These are phyloP conservation scores for Fusarium longipes DNA, from an alignment of 2,329 filamentous ascomycete species.

Conservation along the genomic window DNA sequence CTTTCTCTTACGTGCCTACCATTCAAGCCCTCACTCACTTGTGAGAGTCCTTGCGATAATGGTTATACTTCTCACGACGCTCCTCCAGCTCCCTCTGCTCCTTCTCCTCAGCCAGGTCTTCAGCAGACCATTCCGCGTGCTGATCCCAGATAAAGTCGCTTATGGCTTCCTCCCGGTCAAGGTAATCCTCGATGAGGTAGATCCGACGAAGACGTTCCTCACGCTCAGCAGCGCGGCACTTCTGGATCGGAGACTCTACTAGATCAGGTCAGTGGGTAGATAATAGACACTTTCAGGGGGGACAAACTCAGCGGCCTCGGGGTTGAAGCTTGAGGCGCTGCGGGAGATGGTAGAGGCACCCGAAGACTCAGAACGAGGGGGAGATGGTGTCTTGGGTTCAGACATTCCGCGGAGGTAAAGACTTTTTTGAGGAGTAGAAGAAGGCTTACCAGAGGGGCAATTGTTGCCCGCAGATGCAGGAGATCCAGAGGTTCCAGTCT, in stretches of 20 bases:
- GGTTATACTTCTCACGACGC: background rate
- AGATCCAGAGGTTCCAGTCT: too few relatives aligned
- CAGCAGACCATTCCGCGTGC: background rate
- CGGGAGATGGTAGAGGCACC: background rate
- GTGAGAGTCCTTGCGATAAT: background rate
- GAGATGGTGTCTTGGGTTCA: background rate
- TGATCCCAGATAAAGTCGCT: background rate
- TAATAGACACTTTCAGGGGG: background rate
- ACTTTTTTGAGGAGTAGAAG: background rate
- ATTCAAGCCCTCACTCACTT: background rate
- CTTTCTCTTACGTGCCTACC: too few relatives aligned
- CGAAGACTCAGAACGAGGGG: background rate
- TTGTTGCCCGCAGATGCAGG: background rate
- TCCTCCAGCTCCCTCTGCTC: background rate
- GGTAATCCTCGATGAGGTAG: background rate
- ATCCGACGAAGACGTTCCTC: background rate
- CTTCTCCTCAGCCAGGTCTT: background rate
- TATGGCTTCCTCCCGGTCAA: background rate
- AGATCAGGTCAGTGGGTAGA: background rate
- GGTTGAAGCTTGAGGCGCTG: background rate
- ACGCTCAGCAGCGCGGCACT: background rate
- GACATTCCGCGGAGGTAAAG: background rate
- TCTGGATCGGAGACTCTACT: background rate
- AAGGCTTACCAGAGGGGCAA: background rate
- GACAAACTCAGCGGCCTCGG: background rate